Conservation (phyloP, 2,329 filamentous ascomycete genomes). For the Helotiales sp. region DNA sequence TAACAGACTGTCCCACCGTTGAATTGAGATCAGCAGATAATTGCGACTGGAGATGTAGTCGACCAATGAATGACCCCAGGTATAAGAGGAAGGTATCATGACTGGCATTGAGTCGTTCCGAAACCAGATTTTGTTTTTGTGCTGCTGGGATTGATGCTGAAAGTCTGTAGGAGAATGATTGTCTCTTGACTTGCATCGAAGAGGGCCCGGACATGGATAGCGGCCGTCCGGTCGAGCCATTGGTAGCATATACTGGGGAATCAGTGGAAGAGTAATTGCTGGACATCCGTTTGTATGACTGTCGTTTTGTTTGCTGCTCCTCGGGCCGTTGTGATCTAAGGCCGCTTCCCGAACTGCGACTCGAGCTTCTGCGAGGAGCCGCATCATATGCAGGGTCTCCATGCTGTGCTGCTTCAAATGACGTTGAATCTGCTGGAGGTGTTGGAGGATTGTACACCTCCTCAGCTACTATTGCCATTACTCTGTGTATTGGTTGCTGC, state of each 20-base stretch:
- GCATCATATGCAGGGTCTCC: slow-evolving; percentile 49
- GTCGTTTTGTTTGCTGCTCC: slow-evolving; percentile 39
- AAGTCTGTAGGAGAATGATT: slow-evolving; percentile 66
- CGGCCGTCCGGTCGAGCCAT: slow-evolving; percentile 23
- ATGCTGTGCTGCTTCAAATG: slow-evolving; percentile 50
- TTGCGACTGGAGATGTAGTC: slow-evolving; percentile 88
- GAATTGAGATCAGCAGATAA: slow-evolving; percentile 81
- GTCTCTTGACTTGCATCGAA: slow-evolving; percentile 37
- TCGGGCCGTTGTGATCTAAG: slow-evolving; percentile 36
- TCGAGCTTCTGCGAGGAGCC: slow-evolving; percentile 40
- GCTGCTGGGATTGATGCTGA: slow-evolving; percentile 71
- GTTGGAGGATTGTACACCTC: slow-evolving; percentile 65
- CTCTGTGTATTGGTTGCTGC: slow-evolving; percentile 57
- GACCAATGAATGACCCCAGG: slow-evolving; percentile 90
- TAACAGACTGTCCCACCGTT: slow-evolving; percentile 82
- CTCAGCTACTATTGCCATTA: slow-evolving; percentile 64
- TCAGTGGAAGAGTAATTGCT: slow-evolving; percentile 30
- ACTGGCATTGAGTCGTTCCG: slow-evolving; percentile 76
- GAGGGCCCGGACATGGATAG: slow-evolving; percentile 35
- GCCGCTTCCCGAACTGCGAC: slow-evolving; percentile 40
- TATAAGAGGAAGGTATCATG: slow-evolving; percentile 91
- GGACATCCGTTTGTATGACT: slow-evolving; percentile 40
- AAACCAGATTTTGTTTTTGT: slow-evolving; percentile 76
- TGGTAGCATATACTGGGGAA: slow-evolving; percentile 21
- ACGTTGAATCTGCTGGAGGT: slow-evolving; percentile 62